Base-by-base conservation (phyloP, 2,329 filamentous ascomycete genomes). In the Colletotrichum godetiae region DNA sequence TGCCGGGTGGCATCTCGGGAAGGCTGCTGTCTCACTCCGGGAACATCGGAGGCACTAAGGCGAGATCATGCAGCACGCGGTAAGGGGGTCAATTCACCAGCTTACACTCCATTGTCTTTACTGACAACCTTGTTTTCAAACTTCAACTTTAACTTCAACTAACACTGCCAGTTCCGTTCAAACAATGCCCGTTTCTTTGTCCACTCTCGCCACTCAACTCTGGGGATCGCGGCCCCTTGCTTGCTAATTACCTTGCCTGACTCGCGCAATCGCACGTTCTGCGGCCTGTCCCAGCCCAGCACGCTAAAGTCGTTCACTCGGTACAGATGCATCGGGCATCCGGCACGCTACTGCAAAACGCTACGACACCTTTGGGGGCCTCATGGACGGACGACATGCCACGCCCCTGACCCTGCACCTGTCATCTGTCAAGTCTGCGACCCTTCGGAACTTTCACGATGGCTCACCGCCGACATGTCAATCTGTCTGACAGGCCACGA, bases 211-310 rank as follows among this genome's bases (percentile, higher is more conserved):
- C 59, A 49, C 49, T 42, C 11, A n/a, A 31, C 12, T 31, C 22
- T 29, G 27, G 11, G 42, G 13, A 31, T 12, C 46, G 13, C 5
- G 2, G 4, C 29, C 52, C 33, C 55, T 59, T 52, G 66, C 33
- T 56, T 42, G 37, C 15, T 19, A 3, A 42, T 42, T n/a, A 22
- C 55, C 53, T 42, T n/a, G 19, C 55, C 53, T 73, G 60, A 73
- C 70, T 73, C 66, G 66, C 60, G 67, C 19, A 33, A 73, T 65
- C 60, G 66, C 19, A 63, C 42, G 29, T 24, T 31, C 33, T 57
- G 55, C 53, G 55, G 27, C 63, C 63, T 33, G 22, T 53, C 67
- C 29, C 37, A 19, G 15, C 24, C 4, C 31, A 37, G 29, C 55
- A 60, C 61, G 56, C 68, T 60, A 60, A 59, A 1, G 66, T 60